These are phyloP conservation scores for Xanthoconium stramineum DNA, from an alignment of 768 basidiomycete genomes.

Conservation along the genomic window DNA sequence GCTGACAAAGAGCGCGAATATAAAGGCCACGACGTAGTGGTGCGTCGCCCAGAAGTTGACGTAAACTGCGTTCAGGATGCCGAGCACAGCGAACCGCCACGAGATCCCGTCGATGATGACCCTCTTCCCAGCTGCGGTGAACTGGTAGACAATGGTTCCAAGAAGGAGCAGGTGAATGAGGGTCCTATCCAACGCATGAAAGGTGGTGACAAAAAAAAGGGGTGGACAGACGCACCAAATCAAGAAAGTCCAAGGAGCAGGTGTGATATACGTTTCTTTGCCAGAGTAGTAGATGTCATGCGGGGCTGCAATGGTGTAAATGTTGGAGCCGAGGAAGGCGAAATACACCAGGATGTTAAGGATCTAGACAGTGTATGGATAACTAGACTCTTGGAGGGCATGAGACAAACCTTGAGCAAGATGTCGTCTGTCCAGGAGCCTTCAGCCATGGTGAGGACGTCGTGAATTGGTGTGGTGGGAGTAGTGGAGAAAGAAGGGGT, in stretches of 20 bases:
- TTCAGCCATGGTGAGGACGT: slow-evolving; percentile 46
- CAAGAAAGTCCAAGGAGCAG: slow-evolving; percentile 90
- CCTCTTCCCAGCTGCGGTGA: slow-evolving; percentile 71
- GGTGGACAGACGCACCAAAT: slow-evolving; percentile 59
- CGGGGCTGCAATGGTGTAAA: slow-evolving; percentile 80
- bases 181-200: slow-evolving; percentile 48
- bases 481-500: slow-evolving; percentile 22
- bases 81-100: slow-evolving; percentile 91
- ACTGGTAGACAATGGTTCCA: slow-evolving; percentile 88
- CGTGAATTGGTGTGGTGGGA: slow-evolving; percentile 1
- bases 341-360: slow-evolving; percentile 81
- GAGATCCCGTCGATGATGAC: slow-evolving; percentile 83
- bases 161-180: slow-evolving; percentile 88
- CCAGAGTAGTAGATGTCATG: slow-evolving; percentile 65
- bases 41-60: slow-evolving; percentile 81
- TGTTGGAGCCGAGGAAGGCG: slow-evolving; percentile 85
- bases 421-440: slow-evolving; percentile 72
- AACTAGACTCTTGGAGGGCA: neutral
- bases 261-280: slow-evolving; percentile 91
- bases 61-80: slow-evolving; percentile 83
- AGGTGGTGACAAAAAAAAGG: neutral
- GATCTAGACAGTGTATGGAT: slow-evolving; percentile 39
- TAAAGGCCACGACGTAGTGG: slow-evolving; percentile 78
- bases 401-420: slow-evolving; percentile 62
- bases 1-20: slow-evolving; percentile 85